A percentile compares a stretch with the other conserved stretches of the same genome.
These are phyloP conservation scores for Skeletonema marinoi DNA, from an alignment of 108 stramenopile species.

Conservation along the genomic window DNA sequence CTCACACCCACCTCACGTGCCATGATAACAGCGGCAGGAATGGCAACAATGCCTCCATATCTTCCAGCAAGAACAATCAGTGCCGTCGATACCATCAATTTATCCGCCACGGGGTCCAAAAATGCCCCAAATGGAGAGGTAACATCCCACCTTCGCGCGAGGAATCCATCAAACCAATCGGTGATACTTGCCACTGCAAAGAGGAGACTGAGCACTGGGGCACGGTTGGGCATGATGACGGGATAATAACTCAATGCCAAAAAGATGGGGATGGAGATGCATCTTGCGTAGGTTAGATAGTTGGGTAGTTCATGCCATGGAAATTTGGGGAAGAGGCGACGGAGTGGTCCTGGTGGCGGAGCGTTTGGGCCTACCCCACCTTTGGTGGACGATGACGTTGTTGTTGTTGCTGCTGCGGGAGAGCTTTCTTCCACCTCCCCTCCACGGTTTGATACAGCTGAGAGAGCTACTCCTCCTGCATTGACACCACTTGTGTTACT, in stretches of 20 bases:
- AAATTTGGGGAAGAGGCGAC: slow-evolving; percentile 62
- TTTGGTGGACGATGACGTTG: not conserved
- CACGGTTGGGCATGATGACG: slow-evolving; percentile 15
- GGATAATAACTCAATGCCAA: slow-evolving; percentile 57
- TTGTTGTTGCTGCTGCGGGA: too few relatives aligned
- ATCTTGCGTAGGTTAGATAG: slow-evolving; percentile 72
- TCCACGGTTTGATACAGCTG: not conserved
- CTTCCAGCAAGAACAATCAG: slow-evolving; percentile 83
- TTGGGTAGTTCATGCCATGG: slow-evolving; percentile 80
- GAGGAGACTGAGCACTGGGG: slow-evolving; percentile 24
- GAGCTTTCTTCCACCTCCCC: not conserved
- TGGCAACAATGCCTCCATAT: slow-evolving; percentile 67
- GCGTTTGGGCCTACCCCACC: slow-evolving; percentile 59
- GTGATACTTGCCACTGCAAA: slow-evolving; percentile 81
- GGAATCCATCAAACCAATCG: slow-evolving; percentile 93
- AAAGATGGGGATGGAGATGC: slow-evolving; percentile 74
- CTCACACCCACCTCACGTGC: slow-evolving; percentile 90
- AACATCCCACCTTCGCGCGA: slow-evolving; percentile 85
- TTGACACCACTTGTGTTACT: not conserved
- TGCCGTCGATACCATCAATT: slow-evolving; percentile 93
- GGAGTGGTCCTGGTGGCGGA: slow-evolving; percentile 62
- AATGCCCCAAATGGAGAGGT: slow-evolving; percentile 91
- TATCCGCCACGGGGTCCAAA: slow-evolving; percentile 97
- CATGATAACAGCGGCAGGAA: slow-evolving; percentile 86
- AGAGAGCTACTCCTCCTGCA: not conserved